A percentile compares a stretch with the other conserved stretches of the same genome.
These are phyloP conservation scores for Trichoderma sp. DNA, from an alignment of 2,329 filamentous ascomycete genomes.

Conservation along the genomic window DNA sequence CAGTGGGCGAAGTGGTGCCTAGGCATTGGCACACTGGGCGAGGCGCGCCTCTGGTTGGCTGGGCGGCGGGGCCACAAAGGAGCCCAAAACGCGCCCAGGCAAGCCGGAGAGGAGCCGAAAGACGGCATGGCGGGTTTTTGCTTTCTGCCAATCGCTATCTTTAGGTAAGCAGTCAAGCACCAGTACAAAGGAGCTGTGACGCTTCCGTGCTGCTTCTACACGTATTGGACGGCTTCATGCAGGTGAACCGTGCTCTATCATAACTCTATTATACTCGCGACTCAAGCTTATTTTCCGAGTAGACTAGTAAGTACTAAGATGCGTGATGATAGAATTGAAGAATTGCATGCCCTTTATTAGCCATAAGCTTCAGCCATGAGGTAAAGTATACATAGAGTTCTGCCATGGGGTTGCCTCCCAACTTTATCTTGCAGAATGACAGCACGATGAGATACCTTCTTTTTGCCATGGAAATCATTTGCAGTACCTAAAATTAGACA, in stretches of 20 bases:
- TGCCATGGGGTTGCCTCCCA: background rate
- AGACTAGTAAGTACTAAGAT: background rate
- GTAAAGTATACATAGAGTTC: background rate
- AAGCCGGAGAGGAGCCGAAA: conserved; percentile 8
- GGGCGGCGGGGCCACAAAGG: background rate
- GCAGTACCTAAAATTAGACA: background rate
- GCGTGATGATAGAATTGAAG: background rate
- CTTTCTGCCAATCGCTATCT: background rate
- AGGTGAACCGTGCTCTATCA: background rate
- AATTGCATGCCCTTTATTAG: background rate
- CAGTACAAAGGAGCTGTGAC: background rate
- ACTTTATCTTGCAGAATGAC: background rate
- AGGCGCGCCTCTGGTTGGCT: conserved; percentile 24
- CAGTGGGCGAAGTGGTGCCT: conserved; percentile 4
- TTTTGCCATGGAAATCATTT: background rate
- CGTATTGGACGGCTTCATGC: background rate
- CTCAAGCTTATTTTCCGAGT: background rate
- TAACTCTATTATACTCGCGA: background rate
- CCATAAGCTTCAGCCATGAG: background rate
- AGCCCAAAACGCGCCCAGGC: conserved; percentile 5
- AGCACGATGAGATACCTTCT: background rate
- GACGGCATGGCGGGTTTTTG: background rate
- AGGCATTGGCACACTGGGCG: background rate
- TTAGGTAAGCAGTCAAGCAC: background rate
- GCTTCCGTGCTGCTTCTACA: background rate